Percentiles rank a stretch among this genome's conserved stretches.
phyloP scores from a whole-genome alignment of 2,329 filamentous ascomycete genomes.

The Septoria petroselini region DNA sequence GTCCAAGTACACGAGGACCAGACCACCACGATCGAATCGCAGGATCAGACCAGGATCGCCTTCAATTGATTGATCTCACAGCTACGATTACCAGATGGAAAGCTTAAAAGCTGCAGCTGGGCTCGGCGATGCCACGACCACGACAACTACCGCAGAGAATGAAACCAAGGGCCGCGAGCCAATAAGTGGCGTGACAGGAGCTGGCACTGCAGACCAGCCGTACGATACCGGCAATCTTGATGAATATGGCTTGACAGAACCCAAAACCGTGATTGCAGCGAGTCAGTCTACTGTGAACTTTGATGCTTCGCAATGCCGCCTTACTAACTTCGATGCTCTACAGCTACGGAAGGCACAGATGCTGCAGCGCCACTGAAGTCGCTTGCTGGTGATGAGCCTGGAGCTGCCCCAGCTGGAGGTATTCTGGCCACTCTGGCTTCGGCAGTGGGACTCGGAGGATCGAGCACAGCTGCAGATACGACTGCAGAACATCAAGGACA shows the following conservation, averaged over 20 bases:
- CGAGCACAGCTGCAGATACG: not conserved
- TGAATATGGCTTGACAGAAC: not conserved
- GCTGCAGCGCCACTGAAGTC: slow-evolving; percentile 6
- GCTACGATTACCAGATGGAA: slow-evolving; percentile 10
- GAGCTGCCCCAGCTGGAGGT: slow-evolving; percentile 3
- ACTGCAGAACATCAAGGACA: not conserved
- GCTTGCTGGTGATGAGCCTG: not conserved
- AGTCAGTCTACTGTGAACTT: not conserved
- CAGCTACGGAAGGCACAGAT: not conserved
- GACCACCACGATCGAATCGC: not conserved
- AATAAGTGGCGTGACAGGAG: slow-evolving; percentile 11
- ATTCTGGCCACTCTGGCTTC: slow-evolving; percentile 7
- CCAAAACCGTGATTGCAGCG: not conserved
- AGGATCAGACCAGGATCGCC: not conserved
- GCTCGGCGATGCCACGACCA: slow-evolving; percentile 7
- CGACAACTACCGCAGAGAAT: slow-evolving; percentile 7
- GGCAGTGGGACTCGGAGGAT: slow-evolving; percentile 5
- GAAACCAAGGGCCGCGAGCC: slow-evolving; percentile 9
- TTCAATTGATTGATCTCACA: not conserved
- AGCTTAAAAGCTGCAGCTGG: slow-evolving; percentile 14
- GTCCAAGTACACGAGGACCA: too few relatives aligned
- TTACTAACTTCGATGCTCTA: not conserved
- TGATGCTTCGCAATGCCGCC: not conserved
- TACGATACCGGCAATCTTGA: slow-evolving; percentile 16
- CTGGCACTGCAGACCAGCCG: slow-evolving; percentile 15